A percentile compares a stretch with the other conserved stretches of the same genome.
phyloP scores from a whole-genome alignment of 2,329 filamentous ascomycete species.

The Fusarium sp. region DNA sequence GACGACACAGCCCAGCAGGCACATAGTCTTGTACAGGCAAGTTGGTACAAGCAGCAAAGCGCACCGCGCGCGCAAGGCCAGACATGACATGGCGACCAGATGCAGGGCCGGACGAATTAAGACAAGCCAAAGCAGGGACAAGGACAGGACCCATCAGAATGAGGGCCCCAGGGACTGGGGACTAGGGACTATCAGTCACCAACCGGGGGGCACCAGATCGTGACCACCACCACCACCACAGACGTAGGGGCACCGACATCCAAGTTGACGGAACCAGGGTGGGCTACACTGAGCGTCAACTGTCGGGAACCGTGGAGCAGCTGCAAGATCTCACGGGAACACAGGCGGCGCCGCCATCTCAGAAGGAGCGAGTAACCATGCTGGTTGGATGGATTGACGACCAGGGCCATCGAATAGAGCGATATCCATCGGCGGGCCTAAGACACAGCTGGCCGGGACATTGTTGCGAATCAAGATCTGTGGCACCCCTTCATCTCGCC shows the following conservation, averaged over 20 bases:
- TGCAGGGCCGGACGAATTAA: conserved; percentile 40
- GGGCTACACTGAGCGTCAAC: conserved; percentile 45
- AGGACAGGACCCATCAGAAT: conserved; percentile 28
- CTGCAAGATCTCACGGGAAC: conserved; percentile 52
- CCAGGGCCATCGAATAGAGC: conserved; percentile 33
- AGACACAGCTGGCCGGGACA: conserved; percentile 52
- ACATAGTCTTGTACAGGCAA: conserved; percentile 22
- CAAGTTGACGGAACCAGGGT: conserved; percentile 54
- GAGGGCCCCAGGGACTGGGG: conserved; percentile 30
- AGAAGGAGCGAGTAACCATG: conserved; percentile 42
- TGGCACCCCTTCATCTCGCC: conserved; percentile 58
- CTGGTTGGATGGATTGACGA: conserved; percentile 50
- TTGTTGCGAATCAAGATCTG: conserved; percentile 58
- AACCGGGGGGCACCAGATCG: conserved; percentile 43
- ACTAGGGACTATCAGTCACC: conserved; percentile 30
- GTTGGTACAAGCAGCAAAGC: conserved; percentile 28
- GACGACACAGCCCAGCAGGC: conserved; percentile 36
- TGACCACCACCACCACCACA: conserved; percentile 44
- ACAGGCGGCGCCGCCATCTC: conserved; percentile 50
- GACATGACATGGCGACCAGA: conserved; percentile 32
- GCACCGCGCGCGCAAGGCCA: conserved; percentile 18
- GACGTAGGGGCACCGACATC: conserved; percentile 47
- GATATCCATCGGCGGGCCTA: conserved; percentile 43
- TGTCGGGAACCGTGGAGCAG: conserved; percentile 49
- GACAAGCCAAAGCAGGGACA: conserved; percentile 38